Conservation (phyloP, 2,329 filamentous ascomycete species). For the Allantophomopsis cytisporea region DNA sequence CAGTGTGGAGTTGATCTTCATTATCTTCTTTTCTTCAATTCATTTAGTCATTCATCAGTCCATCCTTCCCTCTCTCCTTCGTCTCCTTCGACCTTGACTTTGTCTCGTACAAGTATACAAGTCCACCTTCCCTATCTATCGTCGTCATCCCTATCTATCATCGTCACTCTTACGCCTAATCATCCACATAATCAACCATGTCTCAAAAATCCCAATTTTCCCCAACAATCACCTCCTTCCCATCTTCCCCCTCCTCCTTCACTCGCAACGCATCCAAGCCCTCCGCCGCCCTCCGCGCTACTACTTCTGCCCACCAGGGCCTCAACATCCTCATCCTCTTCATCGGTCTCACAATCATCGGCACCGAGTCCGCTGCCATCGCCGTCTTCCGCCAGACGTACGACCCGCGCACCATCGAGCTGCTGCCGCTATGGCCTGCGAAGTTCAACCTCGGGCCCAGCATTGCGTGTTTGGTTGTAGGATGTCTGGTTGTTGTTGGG, state of each 20-base stretch:
- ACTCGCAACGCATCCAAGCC: slow-evolving; percentile 35
- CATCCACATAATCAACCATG: too few species aligned
- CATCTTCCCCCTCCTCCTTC: slow-evolving; percentile 32
- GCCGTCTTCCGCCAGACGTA: slow-evolving; percentile 40
- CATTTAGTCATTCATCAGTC: too few species aligned
- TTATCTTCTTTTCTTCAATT: too few species aligned
- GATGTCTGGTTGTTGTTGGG: slow-evolving; percentile 33
- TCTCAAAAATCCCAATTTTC: not conserved
- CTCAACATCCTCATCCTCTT: slow-evolving; percentile 35
- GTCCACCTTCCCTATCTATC: too few species aligned
- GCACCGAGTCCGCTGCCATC: slow-evolving; percentile 38
- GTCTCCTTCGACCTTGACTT: too few species aligned
- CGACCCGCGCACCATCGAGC: slow-evolving; percentile 28
- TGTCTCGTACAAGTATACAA: too few species aligned
- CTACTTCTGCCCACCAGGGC: slow-evolving; percentile 31
- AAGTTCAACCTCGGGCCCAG: slow-evolving; percentile 43
- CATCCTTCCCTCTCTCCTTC: too few species aligned
- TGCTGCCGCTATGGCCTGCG: slow-evolving; percentile 43
- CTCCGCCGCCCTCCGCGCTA: slow-evolving; percentile 37
- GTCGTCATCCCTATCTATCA: too few species aligned
- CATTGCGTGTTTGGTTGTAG: slow-evolving; percentile 33
- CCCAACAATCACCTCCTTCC: slow-evolving; percentile 15
- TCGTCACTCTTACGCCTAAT: too few species aligned
- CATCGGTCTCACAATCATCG: slow-evolving; percentile 36
- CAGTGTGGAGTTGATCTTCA: too few species aligned